phyloP scores from a whole-genome alignment of 352 stramenopile genomes.

The Phytophthora pinifolia region DNA sequence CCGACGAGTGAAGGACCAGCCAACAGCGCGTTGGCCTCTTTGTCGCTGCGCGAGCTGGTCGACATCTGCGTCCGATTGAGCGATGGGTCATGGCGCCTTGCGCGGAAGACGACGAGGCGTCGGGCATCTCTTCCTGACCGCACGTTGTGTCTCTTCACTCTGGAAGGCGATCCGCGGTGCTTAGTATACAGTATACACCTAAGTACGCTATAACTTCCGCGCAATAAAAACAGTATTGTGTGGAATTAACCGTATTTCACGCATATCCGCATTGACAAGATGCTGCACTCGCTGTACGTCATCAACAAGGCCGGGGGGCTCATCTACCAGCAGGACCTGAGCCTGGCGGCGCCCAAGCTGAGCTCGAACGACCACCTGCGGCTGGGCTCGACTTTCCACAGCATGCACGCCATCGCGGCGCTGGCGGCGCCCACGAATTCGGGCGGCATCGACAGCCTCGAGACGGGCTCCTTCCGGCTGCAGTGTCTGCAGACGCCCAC shows the following conservation, averaged over 20 bases:
- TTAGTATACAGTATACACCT: no score
- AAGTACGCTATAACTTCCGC: not conserved
- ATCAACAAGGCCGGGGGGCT: conserved; percentile 94
- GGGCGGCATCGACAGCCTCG: conserved; percentile 90
- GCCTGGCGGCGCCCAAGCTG: conserved; percentile 77
- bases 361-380: conserved; percentile 92
- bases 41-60: conserved; percentile 5
- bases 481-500: conserved; percentile 93
- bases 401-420: conserved; percentile 91
- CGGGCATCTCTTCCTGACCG: conserved; percentile 2
- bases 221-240: not conserved
- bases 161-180: conserved; percentile 1
- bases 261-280: conserved; percentile 20
- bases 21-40: conserved; percentile 24
- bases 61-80: conserved; percentile 19
- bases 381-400: conserved; percentile 94
- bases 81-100: not conserved
- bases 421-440: conserved; percentile 81
- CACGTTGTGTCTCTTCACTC: not conserved
- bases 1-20: conserved; percentile 10
- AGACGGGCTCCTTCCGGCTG: conserved; percentile 91
- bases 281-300: conserved; percentile 93
- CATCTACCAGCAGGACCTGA: conserved; percentile 93
- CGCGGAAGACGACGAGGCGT: conserved; percentile 1
- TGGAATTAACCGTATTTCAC: not conserved